Evolutionary conservation across 768 basidiomycete genomes (phyloP), one percentile per base, ranked within the genome.

Genomic region (Symmetrospora coprosmae): DNA sequence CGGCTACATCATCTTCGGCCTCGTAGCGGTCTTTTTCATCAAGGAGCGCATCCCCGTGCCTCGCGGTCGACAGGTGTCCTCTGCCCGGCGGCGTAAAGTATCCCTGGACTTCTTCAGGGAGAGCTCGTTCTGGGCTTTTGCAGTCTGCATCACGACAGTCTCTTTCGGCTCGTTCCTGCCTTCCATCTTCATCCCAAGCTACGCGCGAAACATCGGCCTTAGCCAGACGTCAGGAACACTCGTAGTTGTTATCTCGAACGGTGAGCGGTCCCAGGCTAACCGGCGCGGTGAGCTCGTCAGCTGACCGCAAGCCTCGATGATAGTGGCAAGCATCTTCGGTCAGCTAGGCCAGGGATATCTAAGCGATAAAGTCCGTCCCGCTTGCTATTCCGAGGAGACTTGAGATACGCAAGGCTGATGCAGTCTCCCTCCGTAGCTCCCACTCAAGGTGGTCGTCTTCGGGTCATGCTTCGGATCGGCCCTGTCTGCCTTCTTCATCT

Each of bases 311-410:
- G 27, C 30, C 5, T 21, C 21, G 25, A 9, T 50, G 25, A 4
- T 35, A 50, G 49, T 50, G 49, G 11, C 52, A 3, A 38, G 34
- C 2, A 38, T 58, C 4, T 6, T 38, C 17, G 55, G 55, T 2
- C 38, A 27, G 27, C 43, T 58, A 2, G 13, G 43, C 8, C 41
- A 28, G 3, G 55, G 55, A 9, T 58, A 33, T 19, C 41, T 58
- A 11, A 58, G 55, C 23, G 55, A 58, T 25, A 43, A 33, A 45
- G n/a, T n/a, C n/a, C n/a, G n/a, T n/a, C n/a, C n/a, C n/a, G n/a
- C n/a, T n/a, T n/a, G n/a, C n/a, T n/a, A n/a, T n/a, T n/a, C n/a
- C n/a, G n/a, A n/a, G n/a, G n/a, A n/a, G n/a, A n/a, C n/a, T n/a
- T n/a, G n/a, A n/a, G n/a, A n/a, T n/a, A n/a, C n/a, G n/a, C n/a